phyloP scores from a whole-genome alignment of 768 basidiomycete species.

The Collybiopsis confluens region DNA sequence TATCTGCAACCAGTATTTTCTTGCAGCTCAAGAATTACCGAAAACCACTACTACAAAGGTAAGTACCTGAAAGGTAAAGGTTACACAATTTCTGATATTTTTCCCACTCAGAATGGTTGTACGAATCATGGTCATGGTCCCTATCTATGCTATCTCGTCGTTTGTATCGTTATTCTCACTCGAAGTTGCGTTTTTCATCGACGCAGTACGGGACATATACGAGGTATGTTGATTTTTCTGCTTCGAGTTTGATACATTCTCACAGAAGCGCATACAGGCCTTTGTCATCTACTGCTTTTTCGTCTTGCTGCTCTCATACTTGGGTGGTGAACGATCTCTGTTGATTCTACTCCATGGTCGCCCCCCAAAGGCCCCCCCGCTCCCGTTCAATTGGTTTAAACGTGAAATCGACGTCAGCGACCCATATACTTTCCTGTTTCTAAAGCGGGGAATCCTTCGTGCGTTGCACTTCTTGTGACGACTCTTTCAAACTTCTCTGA shows the following conservation, averaged over 20 bases:
- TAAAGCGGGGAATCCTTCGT: slow-evolving; percentile 97
- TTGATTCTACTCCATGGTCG: slow-evolving; percentile 90
- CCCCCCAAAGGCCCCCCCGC: slow-evolving; percentile 81
- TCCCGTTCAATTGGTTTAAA: slow-evolving; percentile 81
- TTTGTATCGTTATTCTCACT: slow-evolving; percentile 91
- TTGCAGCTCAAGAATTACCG: slow-evolving; percentile 85
- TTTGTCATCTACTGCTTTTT: slow-evolving; percentile 96
- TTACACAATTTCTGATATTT: neutral
- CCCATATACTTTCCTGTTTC: slow-evolving; percentile 88
- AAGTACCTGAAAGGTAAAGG: slow-evolving; percentile 1
- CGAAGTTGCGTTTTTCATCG: slow-evolving; percentile 94
- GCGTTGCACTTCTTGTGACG: slow-evolving; percentile 9
- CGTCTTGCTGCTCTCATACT: slow-evolving; percentile 72
- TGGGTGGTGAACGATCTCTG: slow-evolving; percentile 91
- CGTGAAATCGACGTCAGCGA: slow-evolving; percentile 90
- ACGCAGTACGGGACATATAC: slow-evolving; percentile 91
- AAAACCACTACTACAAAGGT: slow-evolving; percentile 80
- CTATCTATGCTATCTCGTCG: slow-evolving; percentile 86
- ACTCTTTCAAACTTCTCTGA: slow-evolving; percentile 1
- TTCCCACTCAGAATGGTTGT: slow-evolving; percentile 78
- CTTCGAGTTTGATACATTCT: neutral
- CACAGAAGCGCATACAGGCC: slow-evolving; percentile 45
- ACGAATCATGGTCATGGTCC: slow-evolving; percentile 96
- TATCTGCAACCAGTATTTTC: slow-evolving; percentile 72
- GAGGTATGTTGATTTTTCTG: slow-evolving; percentile 55